phyloP scores from a whole-genome alignment of 2,329 filamentous ascomycete species.

The Pseudopithomyces maydicus region DNA sequence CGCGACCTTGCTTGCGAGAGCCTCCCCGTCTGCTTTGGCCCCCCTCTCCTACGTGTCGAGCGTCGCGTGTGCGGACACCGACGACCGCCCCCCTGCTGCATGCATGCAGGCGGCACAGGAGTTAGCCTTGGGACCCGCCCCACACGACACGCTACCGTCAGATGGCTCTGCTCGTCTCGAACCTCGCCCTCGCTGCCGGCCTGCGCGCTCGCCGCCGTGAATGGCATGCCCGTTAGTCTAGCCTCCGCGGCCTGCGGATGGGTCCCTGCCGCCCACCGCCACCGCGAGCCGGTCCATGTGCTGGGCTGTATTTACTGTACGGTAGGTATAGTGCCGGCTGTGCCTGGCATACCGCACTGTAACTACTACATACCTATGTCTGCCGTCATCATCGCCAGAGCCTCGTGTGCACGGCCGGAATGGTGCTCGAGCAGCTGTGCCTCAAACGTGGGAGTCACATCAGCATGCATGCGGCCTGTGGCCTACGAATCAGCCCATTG shows the following conservation, averaged over 20 bases:
- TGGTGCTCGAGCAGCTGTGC: not conserved
- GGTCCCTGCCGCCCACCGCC: not conserved
- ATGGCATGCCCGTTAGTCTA: too few species aligned
- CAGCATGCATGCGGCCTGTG: not conserved
- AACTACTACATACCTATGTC: too few species aligned
- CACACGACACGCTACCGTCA: not conserved
- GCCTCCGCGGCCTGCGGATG: not conserved
- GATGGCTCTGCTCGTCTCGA: not conserved
- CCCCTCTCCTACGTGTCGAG: not conserved
- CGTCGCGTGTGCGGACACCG: not conserved
- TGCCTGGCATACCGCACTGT: too few species aligned
- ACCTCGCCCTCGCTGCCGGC: not conserved
- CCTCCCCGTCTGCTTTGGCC: not conserved
- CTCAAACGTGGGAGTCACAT: not conserved
- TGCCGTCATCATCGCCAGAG: too few species aligned
- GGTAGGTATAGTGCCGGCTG: too few species aligned
- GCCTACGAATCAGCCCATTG: conserved; percentile 5
- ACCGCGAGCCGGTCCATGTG: too few species aligned
- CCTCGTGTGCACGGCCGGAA: conserved; percentile 1
- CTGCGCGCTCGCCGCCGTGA: not conserved
- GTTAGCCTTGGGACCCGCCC: conserved; percentile 6
- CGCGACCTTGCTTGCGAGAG: not conserved
- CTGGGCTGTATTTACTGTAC: too few species aligned
- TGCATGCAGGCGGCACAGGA: not conserved
- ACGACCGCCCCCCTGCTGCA: not conserved